Percentiles rank a stretch among this genome's conserved stretches.
Conservation (phyloP, 2,329 filamentous ascomycete genomes). For the Tolypocladium amazonense region DNA sequence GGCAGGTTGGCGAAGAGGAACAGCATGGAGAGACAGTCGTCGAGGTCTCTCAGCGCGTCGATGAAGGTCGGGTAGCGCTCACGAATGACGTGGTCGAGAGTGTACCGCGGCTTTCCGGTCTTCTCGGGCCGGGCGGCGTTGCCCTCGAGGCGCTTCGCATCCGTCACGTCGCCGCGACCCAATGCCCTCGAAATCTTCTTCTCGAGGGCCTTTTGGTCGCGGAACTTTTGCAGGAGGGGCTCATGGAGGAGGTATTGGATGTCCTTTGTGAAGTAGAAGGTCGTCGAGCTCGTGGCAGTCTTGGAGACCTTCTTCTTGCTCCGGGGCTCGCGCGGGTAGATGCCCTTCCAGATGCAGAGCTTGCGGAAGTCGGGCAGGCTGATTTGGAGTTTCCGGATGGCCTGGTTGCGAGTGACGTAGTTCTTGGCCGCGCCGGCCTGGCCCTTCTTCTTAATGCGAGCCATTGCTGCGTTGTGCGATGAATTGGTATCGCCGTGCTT, state of each 20-base stretch:
- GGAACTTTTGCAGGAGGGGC: slow-evolving; percentile 85
- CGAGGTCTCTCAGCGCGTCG: slow-evolving; percentile 85
- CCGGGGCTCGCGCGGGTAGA: slow-evolving; percentile 93
- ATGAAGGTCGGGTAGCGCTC: slow-evolving; percentile 97
- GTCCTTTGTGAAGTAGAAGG: slow-evolving; percentile 87
- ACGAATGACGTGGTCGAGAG: slow-evolving; percentile 92
- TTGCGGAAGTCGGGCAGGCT: slow-evolving; percentile 95
- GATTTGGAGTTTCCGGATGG: slow-evolving; percentile 94
- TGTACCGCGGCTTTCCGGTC: slow-evolving; percentile 80
- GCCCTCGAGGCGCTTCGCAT: slow-evolving; percentile 76
- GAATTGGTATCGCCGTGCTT: slow-evolving; percentile 3
- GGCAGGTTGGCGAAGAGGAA: slow-evolving; percentile 97
- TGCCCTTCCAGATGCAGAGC: slow-evolving; percentile 99
- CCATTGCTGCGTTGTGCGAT: slow-evolving; percentile 38
- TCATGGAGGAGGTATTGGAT: slow-evolving; percentile 98
- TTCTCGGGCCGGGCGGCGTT: slow-evolving; percentile 85
- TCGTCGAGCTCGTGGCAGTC: slow-evolving; percentile 80
- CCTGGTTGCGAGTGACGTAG: slow-evolving; percentile 95
- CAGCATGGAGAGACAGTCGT: slow-evolving; percentile 93
- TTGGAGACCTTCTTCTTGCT: slow-evolving; percentile 96
- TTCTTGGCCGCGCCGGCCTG: slow-evolving; percentile 91
- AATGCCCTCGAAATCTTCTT: slow-evolving; percentile 96
- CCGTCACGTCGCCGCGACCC: slow-evolving; percentile 79
- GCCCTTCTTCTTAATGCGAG: slow-evolving; percentile 83
- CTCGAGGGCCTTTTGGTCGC: slow-evolving; percentile 90